A percentile compares a stretch with the other conserved stretches of the same genome.
Evolutionary conservation across 495 filamentous ascomycete species (phyloP).

Genomic region (Chaetomium tenue): DNA sequence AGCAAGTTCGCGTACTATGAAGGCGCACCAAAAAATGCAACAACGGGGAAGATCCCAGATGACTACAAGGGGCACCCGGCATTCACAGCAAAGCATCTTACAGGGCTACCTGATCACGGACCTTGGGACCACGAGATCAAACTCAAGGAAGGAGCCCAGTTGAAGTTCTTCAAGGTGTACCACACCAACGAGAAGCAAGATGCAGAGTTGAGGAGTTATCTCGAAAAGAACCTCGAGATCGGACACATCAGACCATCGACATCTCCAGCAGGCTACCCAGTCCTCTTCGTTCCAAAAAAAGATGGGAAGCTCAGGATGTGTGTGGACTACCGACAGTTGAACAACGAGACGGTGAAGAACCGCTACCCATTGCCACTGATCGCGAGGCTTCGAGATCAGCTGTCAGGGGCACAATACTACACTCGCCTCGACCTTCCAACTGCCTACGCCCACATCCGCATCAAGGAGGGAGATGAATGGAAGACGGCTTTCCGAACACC

Average conservation of each 20-base stretch:
- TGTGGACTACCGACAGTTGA: slow-evolving; percentile 12
- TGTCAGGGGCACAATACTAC: neutral
- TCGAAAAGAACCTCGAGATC: slow-evolving; percentile 6
- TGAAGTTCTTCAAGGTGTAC: slow-evolving; percentile 6
- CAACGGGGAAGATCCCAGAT: neutral
- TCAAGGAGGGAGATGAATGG: slow-evolving; percentile 16
- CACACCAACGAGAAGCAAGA: neutral
- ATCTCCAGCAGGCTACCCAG: neutral
- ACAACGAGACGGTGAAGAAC: slow-evolving; percentile 14
- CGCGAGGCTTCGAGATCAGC: neutral
- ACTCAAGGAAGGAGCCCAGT: slow-evolving; percentile 7
- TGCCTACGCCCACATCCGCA: slow-evolving; percentile 2
- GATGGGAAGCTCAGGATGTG: slow-evolving; percentile 2
- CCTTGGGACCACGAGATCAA: slow-evolving; percentile 12
- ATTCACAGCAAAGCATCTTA: slow-evolving; percentile 11
- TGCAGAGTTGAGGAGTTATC: neutral
- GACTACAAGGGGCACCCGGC: slow-evolving; percentile 7
- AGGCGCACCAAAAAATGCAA: neutral
- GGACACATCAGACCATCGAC: neutral
- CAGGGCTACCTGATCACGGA: slow-evolving; percentile 8
- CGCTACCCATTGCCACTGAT: slow-evolving; percentile 14
- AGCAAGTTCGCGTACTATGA: neutral
- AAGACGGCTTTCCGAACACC: slow-evolving; percentile 14
- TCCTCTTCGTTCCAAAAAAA: slow-evolving; percentile 17
- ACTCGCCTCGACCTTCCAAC: slow-evolving; percentile 7